phyloP scores from a whole-genome alignment of 352 stramenopile species.

The Phytophthora foliorum region DNA sequence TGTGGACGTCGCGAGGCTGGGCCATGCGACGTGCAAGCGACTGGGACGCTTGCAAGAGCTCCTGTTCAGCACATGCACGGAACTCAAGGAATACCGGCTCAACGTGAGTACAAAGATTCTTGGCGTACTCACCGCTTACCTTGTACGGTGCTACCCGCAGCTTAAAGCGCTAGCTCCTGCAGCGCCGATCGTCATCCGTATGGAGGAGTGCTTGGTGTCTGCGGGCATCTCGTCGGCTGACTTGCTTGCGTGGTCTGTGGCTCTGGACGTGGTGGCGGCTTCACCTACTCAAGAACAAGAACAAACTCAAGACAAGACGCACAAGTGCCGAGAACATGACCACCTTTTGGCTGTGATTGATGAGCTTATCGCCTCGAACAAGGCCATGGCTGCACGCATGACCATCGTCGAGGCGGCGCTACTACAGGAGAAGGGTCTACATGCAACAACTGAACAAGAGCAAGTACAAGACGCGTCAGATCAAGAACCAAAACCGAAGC shows the following conservation, averaged over 20 bases:
- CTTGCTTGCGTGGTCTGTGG: not conserved
- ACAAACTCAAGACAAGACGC: too few species aligned
- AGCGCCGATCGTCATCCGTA: too few species aligned
- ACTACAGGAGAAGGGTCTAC: not conserved
- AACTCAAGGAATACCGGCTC: not conserved
- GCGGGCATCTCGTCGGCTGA: not conserved
- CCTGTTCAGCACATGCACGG: slow-evolving; percentile 9
- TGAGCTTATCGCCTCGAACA: too few species aligned
- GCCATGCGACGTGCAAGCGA: slow-evolving; percentile 9
- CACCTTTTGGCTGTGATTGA: too few species aligned
- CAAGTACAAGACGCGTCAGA: slow-evolving; percentile 7
- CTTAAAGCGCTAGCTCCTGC: too few species aligned
- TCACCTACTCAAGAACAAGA: not conserved
- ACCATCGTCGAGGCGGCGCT: too few species aligned
- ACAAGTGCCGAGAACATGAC: too few species aligned
- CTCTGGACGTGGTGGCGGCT: too few species aligned
- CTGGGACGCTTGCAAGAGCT: not conserved
- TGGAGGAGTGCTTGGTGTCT: too few species aligned
- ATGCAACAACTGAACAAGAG: not conserved
- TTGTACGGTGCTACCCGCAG: too few species aligned
- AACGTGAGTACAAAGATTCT: not conserved
- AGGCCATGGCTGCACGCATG: too few species aligned
- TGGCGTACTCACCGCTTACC: too few species aligned
- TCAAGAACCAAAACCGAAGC: slow-evolving; percentile 10
- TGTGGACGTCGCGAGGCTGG: slow-evolving; percentile 1